A percentile compares a stretch with the other conserved stretches of the same genome.
phyloP scores from a whole-genome alignment of 1,284 basidiomycete genomes.

The Ganoderma lucidum region DNA sequence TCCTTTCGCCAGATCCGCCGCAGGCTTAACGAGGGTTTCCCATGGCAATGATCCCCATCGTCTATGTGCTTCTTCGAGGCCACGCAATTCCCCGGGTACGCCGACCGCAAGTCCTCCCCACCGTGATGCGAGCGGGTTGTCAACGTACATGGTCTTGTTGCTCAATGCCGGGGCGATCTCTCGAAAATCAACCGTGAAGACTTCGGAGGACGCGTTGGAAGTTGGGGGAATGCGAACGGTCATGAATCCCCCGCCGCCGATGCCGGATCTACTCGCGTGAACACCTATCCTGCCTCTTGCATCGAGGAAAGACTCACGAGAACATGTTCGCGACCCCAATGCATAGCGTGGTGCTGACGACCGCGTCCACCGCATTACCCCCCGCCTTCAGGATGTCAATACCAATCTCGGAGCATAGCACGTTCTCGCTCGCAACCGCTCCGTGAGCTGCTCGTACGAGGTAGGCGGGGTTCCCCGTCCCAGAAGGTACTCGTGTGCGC shows the following conservation, averaged over 20 bases:
- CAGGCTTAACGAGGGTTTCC: constrained; percentile 80
- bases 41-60: constrained; percentile 86
- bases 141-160: constrained; percentile 79
- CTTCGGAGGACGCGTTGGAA: constrained; percentile 57
- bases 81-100: constrained; percentile 88
- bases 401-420: constrained; percentile 85
- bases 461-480: constrained; percentile 71
- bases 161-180: constrained; percentile 84
- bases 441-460: constrained; percentile 77
- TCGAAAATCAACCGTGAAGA: constrained; percentile 87
- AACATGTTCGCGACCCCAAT: constrained; percentile 91
- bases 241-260: constrained; percentile 95
- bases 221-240: constrained; percentile 79
- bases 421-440: constrained; percentile 90
- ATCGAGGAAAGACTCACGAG: neutral
- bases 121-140: constrained; percentile 57
- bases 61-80: constrained; percentile 81
- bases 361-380: constrained; percentile 93
- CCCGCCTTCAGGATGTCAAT: constrained; percentile 80
- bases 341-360: constrained; percentile 83
- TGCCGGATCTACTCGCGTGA: constrained; percentile 66
- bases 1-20: constrained; percentile 75
- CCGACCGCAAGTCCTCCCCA: constrained; percentile 86
- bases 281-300: constrained; percentile 10
- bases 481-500: constrained; percentile 31